Evolutionary conservation across 176 grass and related monocot species (phyloP).

Genomic region (Aegilops umbellulata): DNA sequence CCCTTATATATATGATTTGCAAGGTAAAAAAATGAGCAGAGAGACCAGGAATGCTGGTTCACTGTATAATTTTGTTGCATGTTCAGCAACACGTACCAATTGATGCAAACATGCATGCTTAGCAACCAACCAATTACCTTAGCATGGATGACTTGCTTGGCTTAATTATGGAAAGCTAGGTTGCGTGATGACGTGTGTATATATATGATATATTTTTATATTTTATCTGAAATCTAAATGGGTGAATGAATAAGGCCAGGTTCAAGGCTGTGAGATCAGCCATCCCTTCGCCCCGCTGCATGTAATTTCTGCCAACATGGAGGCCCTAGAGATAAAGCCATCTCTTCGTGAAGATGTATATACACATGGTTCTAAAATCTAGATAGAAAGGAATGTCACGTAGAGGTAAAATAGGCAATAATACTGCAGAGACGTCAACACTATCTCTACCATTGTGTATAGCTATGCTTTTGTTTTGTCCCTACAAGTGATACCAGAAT

Average conservation of each 20-base stretch:
- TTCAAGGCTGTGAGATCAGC: background rate
- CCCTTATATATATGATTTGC: constrained; percentile 29
- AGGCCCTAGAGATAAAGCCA: background rate
- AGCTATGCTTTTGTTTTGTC: background rate
- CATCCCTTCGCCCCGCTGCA: background rate
- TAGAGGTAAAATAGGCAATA: background rate
- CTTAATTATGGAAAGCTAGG: background rate
- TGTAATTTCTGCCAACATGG: background rate
- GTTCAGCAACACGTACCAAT: constrained; percentile 9
- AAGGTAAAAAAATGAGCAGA: constrained; percentile 10
- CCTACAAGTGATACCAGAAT: background rate
- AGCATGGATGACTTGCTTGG: constrained; percentile 15
- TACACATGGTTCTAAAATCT: background rate
- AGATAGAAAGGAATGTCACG: background rate
- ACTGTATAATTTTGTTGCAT: constrained; percentile 18
- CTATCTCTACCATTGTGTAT: background rate
- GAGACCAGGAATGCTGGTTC: constrained; percentile 18
- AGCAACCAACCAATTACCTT: constrained; percentile 22
- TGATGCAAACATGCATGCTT: constrained; percentile 37
- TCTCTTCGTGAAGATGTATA: background rate
- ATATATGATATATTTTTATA: background rate
- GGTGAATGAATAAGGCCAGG: background rate
- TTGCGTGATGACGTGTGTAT: background rate
- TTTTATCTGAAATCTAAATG: background rate
- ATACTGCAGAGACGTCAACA: background rate